Evolutionary conservation across 2,329 filamentous ascomycete species (phyloP), one percentile per base, ranked within the genome.

Genomic region (Knufia fluminis): DNA sequence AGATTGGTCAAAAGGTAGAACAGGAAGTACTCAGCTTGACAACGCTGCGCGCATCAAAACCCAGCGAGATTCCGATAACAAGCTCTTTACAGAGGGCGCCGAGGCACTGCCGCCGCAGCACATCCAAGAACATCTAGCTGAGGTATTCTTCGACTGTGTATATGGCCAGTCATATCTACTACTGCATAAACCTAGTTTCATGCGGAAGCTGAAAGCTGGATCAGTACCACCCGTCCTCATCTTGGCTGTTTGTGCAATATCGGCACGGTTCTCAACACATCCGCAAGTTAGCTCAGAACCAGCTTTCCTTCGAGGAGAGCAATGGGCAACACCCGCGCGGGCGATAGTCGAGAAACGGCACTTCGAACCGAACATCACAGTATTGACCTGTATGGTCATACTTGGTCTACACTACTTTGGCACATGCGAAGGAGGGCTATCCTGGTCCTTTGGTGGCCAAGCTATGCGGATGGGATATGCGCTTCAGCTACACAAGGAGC

Each of bases 401-500:
- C 76, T 97, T 14, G 90, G 89, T 2, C 73, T 98, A 32, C 91
- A 98, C 64, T 91, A 96, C 61, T 97, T 97, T 60, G 92, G 92
- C 49, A 97, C 91, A 10, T 97, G 92, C 62, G 91, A 97, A 64
- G 92, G 92, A 50, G 91, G 90, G 12, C 79, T 91, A 57, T 96
- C 90, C 64, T 98, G 92, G 92, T 87, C 94, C 52, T 79, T 97
- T 55, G 90, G 90, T 16, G 92, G 92, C 1, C 90, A 94, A 73
- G 92, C 91, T 12, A 89, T 95, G 61, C 79, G 92, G 33, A 97
- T 97, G 92, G 92, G 91, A 7, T 96, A 94, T 66, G 92, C 92
- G 12, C 72, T 98, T 40, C 91, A 97, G 64, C 71, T 98, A 23
- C 92, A 98, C 69, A 86, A 84, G 62, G 92, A 97, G 64, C 75